phyloP scores from a whole-genome alignment of 441 rosid genomes.

The Erysimum cheiri region DNA sequence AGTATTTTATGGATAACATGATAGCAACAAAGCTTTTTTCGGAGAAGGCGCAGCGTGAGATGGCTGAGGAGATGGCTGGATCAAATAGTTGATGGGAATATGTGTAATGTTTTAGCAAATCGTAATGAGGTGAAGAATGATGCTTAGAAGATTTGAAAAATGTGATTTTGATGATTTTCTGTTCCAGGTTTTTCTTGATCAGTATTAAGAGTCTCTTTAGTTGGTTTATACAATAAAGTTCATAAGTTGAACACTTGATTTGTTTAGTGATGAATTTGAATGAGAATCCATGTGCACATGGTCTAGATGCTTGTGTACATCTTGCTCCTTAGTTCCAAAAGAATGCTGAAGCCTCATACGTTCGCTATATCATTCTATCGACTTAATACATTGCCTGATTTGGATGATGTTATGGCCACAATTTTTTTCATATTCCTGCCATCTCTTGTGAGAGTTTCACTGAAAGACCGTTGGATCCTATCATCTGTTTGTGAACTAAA shows the following conservation, averaged over 20 bases:
- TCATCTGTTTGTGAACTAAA: too few species aligned
- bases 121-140: conserved; percentile 33
- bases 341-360: neutral
- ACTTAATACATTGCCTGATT: neutral
- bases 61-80: conserved; percentile 41
- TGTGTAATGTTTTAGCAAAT: conserved; percentile 1
- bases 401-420: neutral
- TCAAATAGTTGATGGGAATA: conserved; percentile 44
- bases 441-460: neutral
- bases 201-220: conserved; percentile 9
- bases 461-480: too few species aligned
- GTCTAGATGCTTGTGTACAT: conserved; percentile 4
- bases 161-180: conserved; percentile 23
- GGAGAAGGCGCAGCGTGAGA: conserved; percentile 60
- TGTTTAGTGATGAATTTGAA: conserved; percentile 26
- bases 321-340: conserved; percentile 6
- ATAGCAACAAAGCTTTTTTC: conserved; percentile 62
- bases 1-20: conserved; percentile 70
- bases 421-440: neutral
- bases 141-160: conserved; percentile 6
- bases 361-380: neutral
- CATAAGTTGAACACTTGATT: conserved; percentile 21
- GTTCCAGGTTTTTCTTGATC: neutral
- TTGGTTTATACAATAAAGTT: conserved; percentile 16
- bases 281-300: conserved; percentile 6